Evolutionary conservation across 768 basidiomycete species (phyloP), one percentile per base, ranked within the genome.

Genomic region (Kwoniella mangroviensis): DNA sequence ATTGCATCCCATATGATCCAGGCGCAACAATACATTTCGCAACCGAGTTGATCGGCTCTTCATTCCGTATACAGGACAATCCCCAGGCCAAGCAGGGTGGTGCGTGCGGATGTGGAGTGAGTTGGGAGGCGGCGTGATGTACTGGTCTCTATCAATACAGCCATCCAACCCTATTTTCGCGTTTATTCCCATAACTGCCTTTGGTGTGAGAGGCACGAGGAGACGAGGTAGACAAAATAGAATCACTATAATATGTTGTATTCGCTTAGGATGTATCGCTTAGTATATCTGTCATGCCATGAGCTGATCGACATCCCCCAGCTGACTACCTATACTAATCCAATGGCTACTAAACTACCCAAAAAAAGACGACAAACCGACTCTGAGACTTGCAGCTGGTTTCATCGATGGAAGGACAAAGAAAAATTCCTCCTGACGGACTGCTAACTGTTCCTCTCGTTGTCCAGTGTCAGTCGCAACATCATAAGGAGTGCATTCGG

Each of bases 21-120:
- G 82, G 95, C 3, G 89, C 93, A 0, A 92, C 91, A 0, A 86
- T 98, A 53, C 94, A 97, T 82, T 95, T 90, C 79, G 91, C 92
- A 0, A 96, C 94, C 0, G 96, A 98, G 83, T 88, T 98, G 45
- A 98, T 98, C 76, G 96, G 96, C 13, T 92, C 91, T 80, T 90
- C 89, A 55, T 99, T 99, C 82, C 86, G 91, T 12, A 84, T 98
- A 2, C 80, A 87, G 10, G 88, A 91, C 24, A 99, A 98, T 75
- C 96, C 96, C 0, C 92, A 93, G 82, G 91, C 95, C 0, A 84
- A 84, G 60, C 90, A 93, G 74, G 93, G 93, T 1, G 88, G 87
- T 55, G 92, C 92, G 0, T 98, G 96, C 72, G 95, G 96, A 1
- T 99, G 96, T 77, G 96, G 96, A 17, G 90, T 98, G 22, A 95